These are phyloP conservation scores for Aspergillus asperescens DNA, from an alignment of 495 filamentous ascomycete species.

Conservation along the genomic window DNA sequence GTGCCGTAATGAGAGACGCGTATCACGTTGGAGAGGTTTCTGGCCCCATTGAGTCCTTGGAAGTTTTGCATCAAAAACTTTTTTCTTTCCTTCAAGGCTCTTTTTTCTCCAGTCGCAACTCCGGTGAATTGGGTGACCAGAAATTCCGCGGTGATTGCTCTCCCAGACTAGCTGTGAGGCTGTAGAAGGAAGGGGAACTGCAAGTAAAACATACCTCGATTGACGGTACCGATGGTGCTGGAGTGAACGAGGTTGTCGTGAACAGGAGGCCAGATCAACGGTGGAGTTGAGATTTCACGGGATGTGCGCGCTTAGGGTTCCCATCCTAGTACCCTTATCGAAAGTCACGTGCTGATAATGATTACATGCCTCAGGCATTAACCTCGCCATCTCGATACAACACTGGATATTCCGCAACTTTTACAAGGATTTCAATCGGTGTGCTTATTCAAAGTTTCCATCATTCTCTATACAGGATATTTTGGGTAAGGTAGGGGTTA, in stretches of 20 bases:
- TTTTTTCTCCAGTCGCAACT: constrained; percentile 14
- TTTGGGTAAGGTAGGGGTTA: constrained; percentile 10
- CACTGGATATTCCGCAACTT: not conserved
- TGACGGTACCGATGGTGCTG: constrained; percentile 27
- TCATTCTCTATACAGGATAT: constrained; percentile 33
- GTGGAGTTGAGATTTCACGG: constrained; percentile 24
- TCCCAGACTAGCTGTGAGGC: constrained; percentile 48
- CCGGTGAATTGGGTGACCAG: constrained; percentile 13
- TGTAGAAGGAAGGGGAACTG: constrained; percentile 22
- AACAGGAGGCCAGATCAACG: constrained; percentile 16
- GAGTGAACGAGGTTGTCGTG: constrained; percentile 19
- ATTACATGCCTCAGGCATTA: constrained; percentile 30
- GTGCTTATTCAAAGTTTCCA: constrained; percentile 16
- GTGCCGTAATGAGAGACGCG: constrained; percentile 66
- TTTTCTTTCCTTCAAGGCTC: not conserved
- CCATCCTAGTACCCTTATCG: constrained; percentile 26
- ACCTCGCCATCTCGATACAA: not conserved
- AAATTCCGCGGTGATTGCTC: constrained; percentile 38
- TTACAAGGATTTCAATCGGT: not conserved
- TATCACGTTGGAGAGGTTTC: constrained; percentile 48
- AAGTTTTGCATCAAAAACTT: constrained; percentile 5
- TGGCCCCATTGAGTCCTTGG: not conserved
- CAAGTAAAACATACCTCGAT: constrained; percentile 45
- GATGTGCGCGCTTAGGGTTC: constrained; percentile 36
- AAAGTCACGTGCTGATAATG: constrained; percentile 23